Evolutionary conservation across 2,329 filamentous ascomycete species (phyloP).

Genomic region (Verticillium klebahnii): DNA sequence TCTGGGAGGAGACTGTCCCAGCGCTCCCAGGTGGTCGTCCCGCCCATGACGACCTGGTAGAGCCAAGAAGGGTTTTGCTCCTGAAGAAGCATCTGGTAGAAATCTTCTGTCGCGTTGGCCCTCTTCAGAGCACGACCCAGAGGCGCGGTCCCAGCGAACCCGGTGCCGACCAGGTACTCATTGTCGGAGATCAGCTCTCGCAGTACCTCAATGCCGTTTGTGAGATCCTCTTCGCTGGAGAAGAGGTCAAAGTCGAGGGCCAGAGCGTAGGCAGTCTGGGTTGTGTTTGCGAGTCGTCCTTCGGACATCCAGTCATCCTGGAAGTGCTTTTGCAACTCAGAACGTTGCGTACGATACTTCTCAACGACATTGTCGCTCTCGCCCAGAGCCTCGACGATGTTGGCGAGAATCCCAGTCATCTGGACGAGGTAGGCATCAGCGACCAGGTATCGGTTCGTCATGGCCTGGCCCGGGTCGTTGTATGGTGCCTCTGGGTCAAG

Average conservation of each 20-base stretch:
- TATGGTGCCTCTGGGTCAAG: constrained; percentile 41
- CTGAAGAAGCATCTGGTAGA: constrained; percentile 45
- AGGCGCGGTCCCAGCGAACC: constrained; percentile 39
- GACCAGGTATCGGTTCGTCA: constrained; percentile 34
- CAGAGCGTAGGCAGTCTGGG: constrained; percentile 34
- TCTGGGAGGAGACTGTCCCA: constrained; percentile 43
- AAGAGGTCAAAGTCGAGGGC: constrained; percentile 33
- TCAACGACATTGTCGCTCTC: constrained; percentile 17
- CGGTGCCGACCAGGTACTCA: constrained; percentile 32
- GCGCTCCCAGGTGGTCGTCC: constrained; percentile 46
- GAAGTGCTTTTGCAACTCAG: constrained; percentile 20
- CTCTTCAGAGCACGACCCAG: constrained; percentile 25
- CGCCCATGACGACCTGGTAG: constrained; percentile 40
- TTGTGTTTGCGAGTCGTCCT: constrained; percentile 27
- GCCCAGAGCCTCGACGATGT: constrained; percentile 27
- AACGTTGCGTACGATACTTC: constrained; percentile 15
- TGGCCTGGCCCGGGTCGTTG: constrained; percentile 30
- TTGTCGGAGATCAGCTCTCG: constrained; percentile 25
- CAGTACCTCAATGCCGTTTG: constrained; percentile 20
- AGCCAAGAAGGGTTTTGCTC: constrained; percentile 41
- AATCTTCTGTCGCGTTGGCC: constrained; percentile 22
- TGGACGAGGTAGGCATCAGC: constrained; percentile 43
- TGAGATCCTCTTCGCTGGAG: constrained; percentile 11
- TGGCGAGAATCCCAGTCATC: constrained; percentile 30
- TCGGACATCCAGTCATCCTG: constrained; percentile 24